Evolutionary conservation across 768 basidiomycete genomes (phyloP), one percentile per base, ranked within the genome.

Genomic region (Phaffia australis): DNA sequence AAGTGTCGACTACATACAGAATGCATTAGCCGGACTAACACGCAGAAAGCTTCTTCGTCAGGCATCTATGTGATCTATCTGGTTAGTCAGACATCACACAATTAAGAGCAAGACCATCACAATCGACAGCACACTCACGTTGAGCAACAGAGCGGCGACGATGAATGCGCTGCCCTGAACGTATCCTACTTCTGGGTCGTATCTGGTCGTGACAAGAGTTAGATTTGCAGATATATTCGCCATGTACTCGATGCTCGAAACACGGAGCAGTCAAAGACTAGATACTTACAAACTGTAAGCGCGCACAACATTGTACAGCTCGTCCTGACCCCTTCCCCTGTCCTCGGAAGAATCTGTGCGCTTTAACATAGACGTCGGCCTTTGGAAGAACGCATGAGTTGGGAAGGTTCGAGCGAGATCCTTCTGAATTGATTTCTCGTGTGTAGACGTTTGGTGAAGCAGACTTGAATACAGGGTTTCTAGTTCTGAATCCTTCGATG

Each of bases 351-450:
- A 56, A n/a, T 29, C 14, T 32, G 56, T 51, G 50, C 30, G 62
- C 55, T 4, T 52, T 50, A 42, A 23, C 59, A 51, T 65, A 47
- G 29, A n/a, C 18, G 11, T 60, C 59, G 66, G 66, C 8, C 95
- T 88, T 52, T 84, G 90, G 76, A 98, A 99, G 79, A 90, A 97
- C 56, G 88, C 87, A 72, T 98, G 93, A 74, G 92, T 88, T 29
- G 95, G 95, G 77, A 99, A 97, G 3, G 95, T 99, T 84, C 92
- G 82, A 71, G 89, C 89, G 42, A 99, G 82, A 77, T 99, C 95
- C 68, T 94, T 83, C 50, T 82, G 83, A 59, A 99, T 99, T 15
- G 92, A 84, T 75, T 98, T 98, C 75, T 98, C 95, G 71, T 97
- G 92, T 21, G 84, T 76, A 73, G 91, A 95, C 0, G 81, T 78